Base-by-base conservation (phyloP, 257 asterid species). In the Nicotiana otophora region DNA sequence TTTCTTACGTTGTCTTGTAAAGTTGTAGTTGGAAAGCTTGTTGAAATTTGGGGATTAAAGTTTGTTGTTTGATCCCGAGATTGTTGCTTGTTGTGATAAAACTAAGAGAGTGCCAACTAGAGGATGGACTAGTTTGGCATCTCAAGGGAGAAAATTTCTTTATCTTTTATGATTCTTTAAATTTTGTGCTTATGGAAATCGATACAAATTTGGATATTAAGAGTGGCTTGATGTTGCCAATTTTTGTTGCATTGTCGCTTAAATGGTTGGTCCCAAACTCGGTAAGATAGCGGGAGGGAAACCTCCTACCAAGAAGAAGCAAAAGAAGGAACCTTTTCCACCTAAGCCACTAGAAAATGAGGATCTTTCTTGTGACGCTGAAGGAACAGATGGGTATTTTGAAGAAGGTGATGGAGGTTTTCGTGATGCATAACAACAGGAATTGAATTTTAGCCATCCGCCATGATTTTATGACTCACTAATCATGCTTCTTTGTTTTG, bases 261-360 rank as follows among this genome's bases (percentile, higher is more conserved):
- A 63, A 80, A 93, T 91, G 97, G 95, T 85, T 65, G 97, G 89
- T 79, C 87, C 89, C 14, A 86, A 85, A 75, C 55, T 86, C 48
- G 84, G 80, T 48, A 89, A 82, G 85, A 86, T 82, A 77, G 89
- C 81, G 88, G 86, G 89, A 0, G 77, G 17, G 33, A 88, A 84
- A 80, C 84, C 86, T 70, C 90, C 89, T 63, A 89, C 92, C 3
- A 88, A 53, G 78, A 91, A 93, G 93, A 93, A 92, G 91, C 95
- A 89, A 76, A 94, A 91, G 83, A 84, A 90, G 17, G 85, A 80
- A 15, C 78, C 84, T 72, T 30, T 78, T 1, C 3, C 69, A 53
- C 86, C 84, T 42, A 81, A 83, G 7, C 68, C 87, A 77, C 8
- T 79, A 0, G 87, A 83, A 84, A 87, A 87, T 67, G 91, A 88